phyloP scores from a whole-genome alignment of 345 rosid genomes.

The Jatropha curcas region DNA sequence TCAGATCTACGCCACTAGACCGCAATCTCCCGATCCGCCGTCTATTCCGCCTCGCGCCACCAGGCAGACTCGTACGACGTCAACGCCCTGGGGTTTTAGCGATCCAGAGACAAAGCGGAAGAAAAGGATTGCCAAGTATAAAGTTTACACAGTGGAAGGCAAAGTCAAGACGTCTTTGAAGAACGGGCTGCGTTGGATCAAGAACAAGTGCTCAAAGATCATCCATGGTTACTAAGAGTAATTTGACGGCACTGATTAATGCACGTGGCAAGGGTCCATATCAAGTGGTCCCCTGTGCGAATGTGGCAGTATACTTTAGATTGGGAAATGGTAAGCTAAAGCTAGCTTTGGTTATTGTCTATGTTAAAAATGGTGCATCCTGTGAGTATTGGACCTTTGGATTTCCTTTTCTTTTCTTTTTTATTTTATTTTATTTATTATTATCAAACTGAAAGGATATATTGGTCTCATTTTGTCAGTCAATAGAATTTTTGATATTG shows the following conservation, averaged over 20 bases:
- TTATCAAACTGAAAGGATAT: too few species aligned
- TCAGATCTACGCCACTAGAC: conserved; percentile 37
- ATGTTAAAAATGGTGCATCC: neutral
- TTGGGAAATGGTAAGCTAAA: conserved; percentile 4
- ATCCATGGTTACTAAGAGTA: conserved; percentile 37
- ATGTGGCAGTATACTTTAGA: conserved; percentile 2
- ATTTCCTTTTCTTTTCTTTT: neutral
- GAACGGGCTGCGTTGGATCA: conserved; percentile 65
- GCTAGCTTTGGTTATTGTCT: neutral
- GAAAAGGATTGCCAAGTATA: conserved; percentile 62
- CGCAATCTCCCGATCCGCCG: conserved; percentile 31
- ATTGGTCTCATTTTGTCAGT: too few species aligned
- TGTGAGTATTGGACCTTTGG: neutral
- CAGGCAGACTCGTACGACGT: conserved; percentile 24
- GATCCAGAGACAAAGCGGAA: conserved; percentile 57
- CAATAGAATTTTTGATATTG: neutral
- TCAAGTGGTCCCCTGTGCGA: neutral
- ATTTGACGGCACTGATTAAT: conserved; percentile 1
- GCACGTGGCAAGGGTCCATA: conserved; percentile 24
- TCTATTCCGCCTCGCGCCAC: conserved; percentile 31
- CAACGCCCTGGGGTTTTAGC: conserved; percentile 45
- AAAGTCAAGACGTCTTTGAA: conserved; percentile 55
- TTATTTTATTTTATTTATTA: too few species aligned
- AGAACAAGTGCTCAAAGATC: conserved; percentile 52
- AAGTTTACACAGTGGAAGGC: conserved; percentile 63